Evolutionary conservation across 176 grass and related monocot genomes (phyloP).

Genomic region (Eleusine indica): DNA sequence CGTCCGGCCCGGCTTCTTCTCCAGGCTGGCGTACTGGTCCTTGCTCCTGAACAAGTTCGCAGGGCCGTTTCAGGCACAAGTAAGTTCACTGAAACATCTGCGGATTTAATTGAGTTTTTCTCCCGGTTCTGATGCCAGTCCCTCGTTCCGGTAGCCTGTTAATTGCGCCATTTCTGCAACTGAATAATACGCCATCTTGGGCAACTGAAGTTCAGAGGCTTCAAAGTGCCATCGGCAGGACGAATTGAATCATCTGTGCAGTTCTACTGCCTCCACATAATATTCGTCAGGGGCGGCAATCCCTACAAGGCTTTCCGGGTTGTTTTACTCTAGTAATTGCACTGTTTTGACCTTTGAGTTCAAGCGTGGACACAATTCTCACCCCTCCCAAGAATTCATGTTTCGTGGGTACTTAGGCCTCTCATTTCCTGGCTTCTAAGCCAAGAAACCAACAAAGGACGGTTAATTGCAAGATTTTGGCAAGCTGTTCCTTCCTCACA

Average conservation of each 20-base stretch:
- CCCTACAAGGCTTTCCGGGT: not conserved
- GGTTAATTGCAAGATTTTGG: not conserved
- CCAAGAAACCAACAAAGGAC: constrained; percentile 22
- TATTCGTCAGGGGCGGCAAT: not conserved
- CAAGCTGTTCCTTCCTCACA: not conserved
- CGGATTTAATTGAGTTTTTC: not conserved
- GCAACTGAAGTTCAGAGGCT: not conserved
- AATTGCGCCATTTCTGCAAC: not conserved
- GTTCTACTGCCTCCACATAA: not conserved
- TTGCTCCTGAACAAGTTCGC: not conserved
- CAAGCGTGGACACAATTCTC: not conserved
- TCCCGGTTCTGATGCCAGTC: not conserved
- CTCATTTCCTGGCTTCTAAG: constrained; percentile 43
- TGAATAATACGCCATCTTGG: not conserved
- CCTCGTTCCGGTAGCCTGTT: not conserved
- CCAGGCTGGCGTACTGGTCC: not conserved
- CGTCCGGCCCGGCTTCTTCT: not conserved
- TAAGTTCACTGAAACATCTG: not conserved
- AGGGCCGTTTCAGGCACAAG: not conserved
- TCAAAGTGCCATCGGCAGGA: not conserved
- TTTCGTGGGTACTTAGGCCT: constrained; percentile 26
- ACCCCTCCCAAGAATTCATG: not conserved
- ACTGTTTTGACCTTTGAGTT: not conserved
- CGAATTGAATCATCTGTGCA: not conserved
- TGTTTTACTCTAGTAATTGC: not conserved